Evolutionary conservation across 805 yeast genomes (phyloP).

Genomic region (Spathaspora gorwiae): DNA sequence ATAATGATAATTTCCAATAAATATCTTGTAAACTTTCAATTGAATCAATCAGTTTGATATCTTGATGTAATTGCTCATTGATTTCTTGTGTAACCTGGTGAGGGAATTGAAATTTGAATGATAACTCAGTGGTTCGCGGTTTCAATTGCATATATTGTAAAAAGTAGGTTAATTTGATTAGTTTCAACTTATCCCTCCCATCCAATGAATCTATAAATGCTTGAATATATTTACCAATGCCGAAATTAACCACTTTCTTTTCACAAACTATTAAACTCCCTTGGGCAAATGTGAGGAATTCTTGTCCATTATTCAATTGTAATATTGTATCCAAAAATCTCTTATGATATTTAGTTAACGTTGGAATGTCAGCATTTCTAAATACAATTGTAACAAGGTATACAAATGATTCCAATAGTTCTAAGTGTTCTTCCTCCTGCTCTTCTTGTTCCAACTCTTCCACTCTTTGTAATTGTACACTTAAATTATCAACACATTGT

Average conservation of each 20-base stretch:
- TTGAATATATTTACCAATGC: conserved; percentile 41
- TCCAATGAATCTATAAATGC: conserved; percentile 38
- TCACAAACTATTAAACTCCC: conserved; percentile 37
- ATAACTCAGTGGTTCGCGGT: conserved; percentile 2
- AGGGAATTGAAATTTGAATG: neutral
- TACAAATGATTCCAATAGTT: conserved; percentile 26
- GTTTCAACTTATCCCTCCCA: conserved; percentile 9
- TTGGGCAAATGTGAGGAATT: conserved; percentile 46
- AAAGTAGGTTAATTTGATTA: conserved; percentile 23
- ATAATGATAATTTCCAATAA: conserved; percentile 49
- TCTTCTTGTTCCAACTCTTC: conserved; percentile 1
- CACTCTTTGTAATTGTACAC: conserved; percentile 8
- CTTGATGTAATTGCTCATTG: neutral
- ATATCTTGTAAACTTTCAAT: neutral
- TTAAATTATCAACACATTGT: conserved; percentile 15
- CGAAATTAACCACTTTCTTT: conserved; percentile 45
- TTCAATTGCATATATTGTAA: conserved; percentile 2
- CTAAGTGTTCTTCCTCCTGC: neutral
- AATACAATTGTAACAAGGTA: conserved; percentile 47
- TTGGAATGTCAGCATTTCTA: conserved; percentile 49
- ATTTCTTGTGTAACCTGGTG: neutral
- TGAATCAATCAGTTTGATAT: neutral
- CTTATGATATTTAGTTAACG: conserved; percentile 45
- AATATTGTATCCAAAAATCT: conserved; percentile 38
- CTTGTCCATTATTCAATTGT: conserved; percentile 20